These are phyloP conservation scores for Eucalyptus sideroxylon DNA, from an alignment of 345 rosid species.

Conservation along the genomic window DNA sequence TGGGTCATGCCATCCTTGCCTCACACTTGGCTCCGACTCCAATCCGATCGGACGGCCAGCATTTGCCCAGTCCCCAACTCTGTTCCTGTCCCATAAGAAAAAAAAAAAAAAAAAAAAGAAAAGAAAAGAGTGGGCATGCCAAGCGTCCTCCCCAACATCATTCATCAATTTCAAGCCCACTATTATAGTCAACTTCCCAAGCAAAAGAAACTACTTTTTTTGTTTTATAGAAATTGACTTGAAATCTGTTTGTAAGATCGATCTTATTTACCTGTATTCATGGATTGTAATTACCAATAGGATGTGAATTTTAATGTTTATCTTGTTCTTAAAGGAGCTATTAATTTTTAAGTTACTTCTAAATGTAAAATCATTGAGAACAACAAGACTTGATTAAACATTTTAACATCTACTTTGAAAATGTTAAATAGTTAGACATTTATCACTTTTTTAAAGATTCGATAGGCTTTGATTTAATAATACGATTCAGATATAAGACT, in stretches of 20 bases:
- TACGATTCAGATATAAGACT: background rate
- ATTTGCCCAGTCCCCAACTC: background rate
- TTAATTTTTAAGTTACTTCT: background rate
- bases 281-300: background rate
- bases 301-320: background rate
- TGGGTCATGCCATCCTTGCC: background rate
- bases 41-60: background rate
- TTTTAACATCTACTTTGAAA: background rate
- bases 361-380: background rate
- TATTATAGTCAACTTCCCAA: too few species aligned
- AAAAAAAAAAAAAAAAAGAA: too few species aligned
- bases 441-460: background rate
- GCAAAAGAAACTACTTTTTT: too few species aligned
- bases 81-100: background rate
- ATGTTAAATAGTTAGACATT: background rate
- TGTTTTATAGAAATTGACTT: background rate
- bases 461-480: background rate
- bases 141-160: background rate
- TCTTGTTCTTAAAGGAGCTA: background rate
- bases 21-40: background rate
- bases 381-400: background rate
- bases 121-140: background rate
- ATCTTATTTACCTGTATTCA: background rate
- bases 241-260: background rate
- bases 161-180: background rate